Evolutionary conservation across 768 basidiomycete species (phyloP).

Genomic region (Russula griseocarnosa): DNA sequence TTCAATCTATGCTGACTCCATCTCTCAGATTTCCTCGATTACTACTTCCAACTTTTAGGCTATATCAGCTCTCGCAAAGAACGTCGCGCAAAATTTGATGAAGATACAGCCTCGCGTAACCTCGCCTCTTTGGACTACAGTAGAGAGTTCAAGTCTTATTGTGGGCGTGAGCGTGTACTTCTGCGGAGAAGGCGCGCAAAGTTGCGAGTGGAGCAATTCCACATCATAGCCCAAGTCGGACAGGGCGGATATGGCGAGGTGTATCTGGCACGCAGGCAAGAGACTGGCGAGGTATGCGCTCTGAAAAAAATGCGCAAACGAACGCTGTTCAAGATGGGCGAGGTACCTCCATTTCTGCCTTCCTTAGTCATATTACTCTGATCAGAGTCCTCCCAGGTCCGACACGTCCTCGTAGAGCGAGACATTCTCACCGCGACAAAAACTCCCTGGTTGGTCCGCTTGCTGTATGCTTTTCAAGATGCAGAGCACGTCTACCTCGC

Average conservation of each 20-base stretch:
- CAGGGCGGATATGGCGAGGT: constrained; percentile 99
- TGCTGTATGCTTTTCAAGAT: constrained; percentile 98
- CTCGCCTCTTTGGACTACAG: constrained; percentile 52
- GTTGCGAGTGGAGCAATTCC: constrained; percentile 89
- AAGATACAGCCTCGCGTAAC: constrained; percentile 69
- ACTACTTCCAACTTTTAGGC: constrained; percentile 93
- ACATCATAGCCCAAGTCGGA: constrained; percentile 97
- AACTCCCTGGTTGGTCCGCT: constrained; percentile 92
- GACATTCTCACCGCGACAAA: constrained; percentile 97
- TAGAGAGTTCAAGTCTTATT: constrained; percentile 89
- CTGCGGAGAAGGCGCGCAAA: constrained; percentile 92
- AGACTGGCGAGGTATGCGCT: constrained; percentile 94
- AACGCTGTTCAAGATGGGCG: constrained; percentile 97
- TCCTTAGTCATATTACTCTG: not conserved
- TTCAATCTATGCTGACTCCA: constrained; percentile 20
- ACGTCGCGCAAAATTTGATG: constrained; percentile 76
- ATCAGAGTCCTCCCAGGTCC: constrained; percentile 52
- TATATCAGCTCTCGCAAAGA: constrained; percentile 86
- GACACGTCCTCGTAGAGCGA: constrained; percentile 96
- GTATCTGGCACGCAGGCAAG: constrained; percentile 90
- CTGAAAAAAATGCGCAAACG: constrained; percentile 96
- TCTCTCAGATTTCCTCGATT: constrained; percentile 84
- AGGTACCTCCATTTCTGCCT: constrained; percentile 46
- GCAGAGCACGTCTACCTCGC: constrained; percentile 87
- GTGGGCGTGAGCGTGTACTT: constrained; percentile 87